Evolutionary conservation across 2,329 filamentous ascomycete genomes (phyloP), one percentile per base, ranked within the genome.

Genomic region (Blastomyces gilchristii): DNA sequence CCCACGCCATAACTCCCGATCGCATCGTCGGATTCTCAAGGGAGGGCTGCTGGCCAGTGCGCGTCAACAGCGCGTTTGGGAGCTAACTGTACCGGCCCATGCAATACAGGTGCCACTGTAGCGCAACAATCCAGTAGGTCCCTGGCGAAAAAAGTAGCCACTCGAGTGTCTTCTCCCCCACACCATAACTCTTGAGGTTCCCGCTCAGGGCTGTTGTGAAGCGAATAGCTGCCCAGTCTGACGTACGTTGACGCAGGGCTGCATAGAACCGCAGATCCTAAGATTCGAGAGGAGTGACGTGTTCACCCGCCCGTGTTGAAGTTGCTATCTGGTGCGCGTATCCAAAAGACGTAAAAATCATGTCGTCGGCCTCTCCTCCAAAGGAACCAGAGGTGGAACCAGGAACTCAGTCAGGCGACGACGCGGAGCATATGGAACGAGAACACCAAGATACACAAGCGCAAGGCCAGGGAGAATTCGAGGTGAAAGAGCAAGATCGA

Each of bases 401-500:
- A 84, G 87, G 85, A 85, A 88, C 85, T 85, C 90, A 91, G 83
- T 95, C 91, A 83, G 91, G 94, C 81, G 90, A 95, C 82, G 81
- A 84, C 75, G 90, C 94, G 83, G 87, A 87, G 83, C 88, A 88
- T 85, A 95, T 96, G 90, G 91, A 95, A 74, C 81, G 81, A 71
- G 78, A 79, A 64, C 75, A 78, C 65, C 76, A 77, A 81, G 89
- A 91, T 77, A 81, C 83, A 86, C 88, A 91, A 81, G 82, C 83
- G 77, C 83, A 83, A 78, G 87, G 84, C 77, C 83, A 88, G 79
- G 86, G 91, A 79, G 93, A 97, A 81, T 96, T 97, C 77, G 93
- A 97, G 81, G 93, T 97, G 79, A 97, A 97, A 84, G 94, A 99
- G 80, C 94, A 99, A 80, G 94, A 99, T 80, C 84, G 94, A 83